These are phyloP conservation scores for Boeremia exigua DNA, from an alignment of 2,329 filamentous ascomycete genomes.

Conservation along the genomic window DNA sequence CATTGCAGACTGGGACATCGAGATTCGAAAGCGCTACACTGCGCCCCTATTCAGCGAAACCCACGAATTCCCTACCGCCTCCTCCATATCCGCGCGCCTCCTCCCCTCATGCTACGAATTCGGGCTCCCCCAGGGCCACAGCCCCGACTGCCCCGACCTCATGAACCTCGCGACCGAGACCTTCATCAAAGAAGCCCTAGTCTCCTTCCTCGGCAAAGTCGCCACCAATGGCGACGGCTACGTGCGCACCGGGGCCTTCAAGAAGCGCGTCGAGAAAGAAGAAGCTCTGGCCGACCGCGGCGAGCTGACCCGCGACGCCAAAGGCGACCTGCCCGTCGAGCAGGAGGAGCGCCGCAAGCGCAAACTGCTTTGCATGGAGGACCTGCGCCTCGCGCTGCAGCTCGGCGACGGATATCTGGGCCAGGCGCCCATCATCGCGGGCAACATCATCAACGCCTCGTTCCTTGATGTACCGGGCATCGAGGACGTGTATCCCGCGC, in stretches of 20 bases:
- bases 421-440: slow-evolving; percentile 77
- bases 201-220: slow-evolving; percentile 61
- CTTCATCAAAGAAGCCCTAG: slow-evolving; percentile 67
- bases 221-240: slow-evolving; percentile 60
- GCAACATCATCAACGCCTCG: slow-evolving; percentile 68
- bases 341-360: slow-evolving; percentile 76
- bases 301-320: slow-evolving; percentile 75
- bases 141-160: slow-evolving; percentile 62
- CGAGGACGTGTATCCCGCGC: slow-evolving; percentile 28
- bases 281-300: slow-evolving; percentile 76
- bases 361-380: slow-evolving; percentile 75
- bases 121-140: slow-evolving; percentile 62
- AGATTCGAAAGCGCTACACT: slow-evolving; percentile 69
- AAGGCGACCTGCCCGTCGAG: slow-evolving; percentile 80
- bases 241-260: slow-evolving; percentile 81
- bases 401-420: slow-evolving; percentile 78
- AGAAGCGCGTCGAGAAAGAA: slow-evolving; percentile 74
- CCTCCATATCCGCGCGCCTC: slow-evolving; percentile 64
- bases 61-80: slow-evolving; percentile 66
- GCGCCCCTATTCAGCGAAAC: slow-evolving; percentile 67
- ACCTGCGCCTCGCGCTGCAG: slow-evolving; percentile 76
- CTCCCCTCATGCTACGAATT: slow-evolving; percentile 71
- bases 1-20: slow-evolving; percentile 64
- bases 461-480: slow-evolving; percentile 65
- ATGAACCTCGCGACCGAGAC: slow-evolving; percentile 68